Percentiles rank a stretch among this genome's conserved stretches.
Conservation (phyloP, 495 filamentous ascomycete species). For the Penicillium fimorum region DNA sequence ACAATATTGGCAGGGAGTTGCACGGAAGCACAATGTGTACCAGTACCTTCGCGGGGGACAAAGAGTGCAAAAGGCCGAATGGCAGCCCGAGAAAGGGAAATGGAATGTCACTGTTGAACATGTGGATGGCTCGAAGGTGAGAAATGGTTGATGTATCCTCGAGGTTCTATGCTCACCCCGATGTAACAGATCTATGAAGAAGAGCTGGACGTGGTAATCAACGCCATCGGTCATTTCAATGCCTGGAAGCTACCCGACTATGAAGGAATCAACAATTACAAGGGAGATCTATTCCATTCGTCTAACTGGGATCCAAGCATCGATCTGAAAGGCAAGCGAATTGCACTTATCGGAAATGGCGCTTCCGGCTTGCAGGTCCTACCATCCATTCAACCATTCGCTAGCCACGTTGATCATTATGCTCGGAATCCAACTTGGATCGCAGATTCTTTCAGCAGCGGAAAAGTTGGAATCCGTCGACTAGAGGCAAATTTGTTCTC, state of each 20-base stretch:
- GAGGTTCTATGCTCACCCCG: neutral
- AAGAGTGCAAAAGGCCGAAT: slow-evolving; percentile 51
- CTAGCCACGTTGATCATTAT: slow-evolving; percentile 61
- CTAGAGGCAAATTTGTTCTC: slow-evolving; percentile 50
- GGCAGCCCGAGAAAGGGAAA: slow-evolving; percentile 49
- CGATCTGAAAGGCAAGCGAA: slow-evolving; percentile 49
- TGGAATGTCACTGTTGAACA: slow-evolving; percentile 52
- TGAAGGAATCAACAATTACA: slow-evolving; percentile 47
- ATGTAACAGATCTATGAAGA: slow-evolving; percentile 48
- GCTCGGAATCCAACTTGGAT: slow-evolving; percentile 69
- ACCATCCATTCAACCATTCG: slow-evolving; percentile 55
- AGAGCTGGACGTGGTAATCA: slow-evolving; percentile 56
- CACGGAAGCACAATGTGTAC: slow-evolving; percentile 60
- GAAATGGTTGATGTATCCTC: neutral
- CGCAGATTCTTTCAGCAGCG: slow-evolving; percentile 51
- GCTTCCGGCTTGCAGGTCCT: slow-evolving; percentile 57
- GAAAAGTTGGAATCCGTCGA: slow-evolving; percentile 32
- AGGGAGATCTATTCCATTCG: slow-evolving; percentile 52
- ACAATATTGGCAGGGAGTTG: slow-evolving; percentile 61
- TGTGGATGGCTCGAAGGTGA: slow-evolving; percentile 34
- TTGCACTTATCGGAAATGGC: slow-evolving; percentile 64
- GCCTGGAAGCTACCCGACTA: slow-evolving; percentile 53
- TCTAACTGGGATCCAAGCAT: slow-evolving; percentile 53
- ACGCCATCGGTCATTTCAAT: slow-evolving; percentile 59
- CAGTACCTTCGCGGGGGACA: slow-evolving; percentile 51